phyloP scores from a whole-genome alignment of 2,329 filamentous ascomycete genomes.

The Metarhizium sp. region DNA sequence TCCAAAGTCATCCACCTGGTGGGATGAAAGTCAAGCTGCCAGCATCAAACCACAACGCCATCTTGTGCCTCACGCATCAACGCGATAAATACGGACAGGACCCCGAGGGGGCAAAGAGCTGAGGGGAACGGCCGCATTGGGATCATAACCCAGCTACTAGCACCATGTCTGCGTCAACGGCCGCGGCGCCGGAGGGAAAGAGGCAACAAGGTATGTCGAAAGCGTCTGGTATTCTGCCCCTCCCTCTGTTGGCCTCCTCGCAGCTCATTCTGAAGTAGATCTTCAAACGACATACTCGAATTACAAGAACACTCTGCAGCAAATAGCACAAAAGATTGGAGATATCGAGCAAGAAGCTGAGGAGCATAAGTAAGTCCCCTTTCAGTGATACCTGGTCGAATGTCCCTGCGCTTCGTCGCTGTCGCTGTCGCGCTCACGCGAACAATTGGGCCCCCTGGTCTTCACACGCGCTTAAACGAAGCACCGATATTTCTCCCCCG shows the following conservation, averaged over 20 bases:
- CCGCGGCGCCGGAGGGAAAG: conserved; percentile 40
- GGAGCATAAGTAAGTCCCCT: conserved; percentile 72
- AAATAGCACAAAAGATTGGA: conserved; percentile 91
- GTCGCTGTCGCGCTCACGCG: background rate
- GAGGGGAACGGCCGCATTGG: background rate
- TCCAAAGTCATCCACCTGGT: background rate
- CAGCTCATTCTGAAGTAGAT: conserved; percentile 38
- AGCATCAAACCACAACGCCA: background rate
- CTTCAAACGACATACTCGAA: conserved; percentile 72
- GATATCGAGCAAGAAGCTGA: conserved; percentile 96
- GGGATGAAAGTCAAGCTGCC: conserved; percentile 2
- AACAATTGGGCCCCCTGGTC: background rate
- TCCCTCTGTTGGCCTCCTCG: background rate
- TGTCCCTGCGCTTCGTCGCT: background rate
- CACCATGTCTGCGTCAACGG: conserved; percentile 4
- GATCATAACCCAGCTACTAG: background rate
- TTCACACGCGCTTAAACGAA: background rate
- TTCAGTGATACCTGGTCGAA: conserved; percentile 13
- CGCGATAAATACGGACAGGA: background rate
- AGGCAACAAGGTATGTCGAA: conserved; percentile 59
- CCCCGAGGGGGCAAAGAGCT: background rate
- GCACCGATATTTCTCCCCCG: background rate
- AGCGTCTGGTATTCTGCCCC: conserved; percentile 7
- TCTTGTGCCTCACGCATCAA: background rate
- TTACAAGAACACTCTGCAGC: conserved; percentile 73